Base-by-base conservation (phyloP, 2,329 filamentous ascomycete genomes). In the Talaromyces sp. region DNA sequence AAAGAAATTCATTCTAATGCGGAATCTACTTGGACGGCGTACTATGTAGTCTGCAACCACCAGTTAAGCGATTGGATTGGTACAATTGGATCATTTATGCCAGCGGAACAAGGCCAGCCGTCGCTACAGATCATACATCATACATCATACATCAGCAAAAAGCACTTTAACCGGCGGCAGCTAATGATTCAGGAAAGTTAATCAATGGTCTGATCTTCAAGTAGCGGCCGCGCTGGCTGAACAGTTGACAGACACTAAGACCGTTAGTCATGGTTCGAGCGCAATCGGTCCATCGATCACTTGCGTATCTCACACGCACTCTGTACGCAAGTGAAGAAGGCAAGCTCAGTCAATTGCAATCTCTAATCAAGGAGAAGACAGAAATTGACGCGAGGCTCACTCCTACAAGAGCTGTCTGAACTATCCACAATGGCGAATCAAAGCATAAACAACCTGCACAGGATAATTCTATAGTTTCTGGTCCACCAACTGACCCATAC, bases 361-460 rank as follows among this genome's bases (percentile, higher is more conserved):
- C 31, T 37, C 17, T 43, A 22, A 47, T 35, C 47, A 25, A 22
- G 19, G 62, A 31, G 33, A 33, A 52, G 33, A 25, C n/a, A 27
- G 49, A 19, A 27, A 52, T 22, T 7, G 41, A 62, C 41, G 70
- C 70, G 64, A 87, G 74, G 66, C 83, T 86, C 75, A 87, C 86
- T 49, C 83, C 85, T 71, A 87, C 79, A 66, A 87, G 77, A 67
- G 82, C 85, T 67, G 87, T 85, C 68, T 87, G 74, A 67, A 82
- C 85, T 67, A 86, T 86, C 68, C 87, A 74, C 35, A 84, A 86
- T 37, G 85, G 87, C 66, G 88, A 83, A 64, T 88, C 78, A 19
- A 88, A 76, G 33, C 41, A 88, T 84, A 69, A 87, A 87, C 61
- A 85, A 88, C 76, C 88, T 77, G 64, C 35, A 31, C 5, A 13